Evolutionary conservation across 2,329 filamentous ascomycete genomes (phyloP), one percentile per base, ranked within the genome.

Genomic region (Rhynchosporium graminicola): DNA sequence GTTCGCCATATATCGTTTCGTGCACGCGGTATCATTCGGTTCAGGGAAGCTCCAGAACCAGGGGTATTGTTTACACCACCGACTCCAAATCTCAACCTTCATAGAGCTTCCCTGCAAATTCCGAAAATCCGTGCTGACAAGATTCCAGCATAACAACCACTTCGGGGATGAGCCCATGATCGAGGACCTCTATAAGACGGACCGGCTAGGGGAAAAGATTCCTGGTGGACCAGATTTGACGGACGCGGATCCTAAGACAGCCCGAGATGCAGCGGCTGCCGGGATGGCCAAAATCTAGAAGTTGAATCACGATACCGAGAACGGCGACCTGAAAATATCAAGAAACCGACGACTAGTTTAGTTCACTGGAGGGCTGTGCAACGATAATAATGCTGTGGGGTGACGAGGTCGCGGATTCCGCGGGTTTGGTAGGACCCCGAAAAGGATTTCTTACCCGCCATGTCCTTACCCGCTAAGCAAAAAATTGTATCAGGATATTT

Each of bases 151-250:
- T 62, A 72, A 74, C 60, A 48, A 64, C 1, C 69, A 74, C 62
- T 57, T 71, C 42, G 73, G 73, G 0, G 87, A 90, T 68, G 87
- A 90, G 72, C 81, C 82, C 42, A 84, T 89, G 79, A 88, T 90
- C 68, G 77, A 73, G 47, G 76, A 79, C 55, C 70, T 90, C 65
- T 71, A 82, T 64, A 78, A 77, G 66, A 79, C 85, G 71, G 86
- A 87, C 1, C 75, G 84, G 66, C 72, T 90, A 70, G 79, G 78
- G 40, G 78, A 82, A 61, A 70, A 72, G 69, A 79, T 77, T 64
- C 77, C 79, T 8, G 81, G 80, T 0, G 82, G 62, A 8, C 67
- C 86, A 63, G 76, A 80, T 67, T 72, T 85, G 46, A 83, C 80
- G 1, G 79, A 77, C 64, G 78, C 81, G 67, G 79, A 81, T 55